Evolutionary conservation across 345 rosid species (phyloP).

Genomic region (Melaleuca quinquenervia): DNA sequence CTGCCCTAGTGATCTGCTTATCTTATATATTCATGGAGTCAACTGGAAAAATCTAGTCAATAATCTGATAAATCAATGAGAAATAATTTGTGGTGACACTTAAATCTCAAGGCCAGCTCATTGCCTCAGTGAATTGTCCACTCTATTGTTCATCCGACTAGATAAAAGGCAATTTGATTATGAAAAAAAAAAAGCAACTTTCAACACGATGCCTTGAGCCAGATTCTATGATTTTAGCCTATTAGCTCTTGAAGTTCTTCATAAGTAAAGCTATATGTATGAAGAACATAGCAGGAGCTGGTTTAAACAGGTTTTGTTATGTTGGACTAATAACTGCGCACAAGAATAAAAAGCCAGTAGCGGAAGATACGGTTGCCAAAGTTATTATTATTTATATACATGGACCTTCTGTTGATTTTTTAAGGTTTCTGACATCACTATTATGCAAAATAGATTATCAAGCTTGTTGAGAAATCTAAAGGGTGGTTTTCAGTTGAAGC

Average conservation of each 20-base stretch:
- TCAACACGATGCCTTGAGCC: background rate
- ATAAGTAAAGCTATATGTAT: background rate
- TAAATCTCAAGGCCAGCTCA: background rate
- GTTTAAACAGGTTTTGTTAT: conserved; percentile 88
- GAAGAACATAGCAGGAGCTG: conserved; percentile 50
- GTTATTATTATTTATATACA: conserved; percentile 10
- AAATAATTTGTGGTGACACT: background rate
- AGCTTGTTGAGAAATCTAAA: conserved; percentile 76
- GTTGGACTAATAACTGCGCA: conserved; percentile 89
- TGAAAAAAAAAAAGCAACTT: background rate
- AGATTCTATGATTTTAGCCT: background rate
- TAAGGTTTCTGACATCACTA: background rate
- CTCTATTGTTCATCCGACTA: background rate
- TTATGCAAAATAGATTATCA: conserved; percentile 50
- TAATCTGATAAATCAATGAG: background rate
- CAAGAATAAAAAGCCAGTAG: conserved; percentile 54
- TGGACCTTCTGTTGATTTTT: background rate
- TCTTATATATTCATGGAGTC: background rate
- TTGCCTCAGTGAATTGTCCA: background rate
- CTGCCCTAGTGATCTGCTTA: background rate
- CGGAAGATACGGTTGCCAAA: conserved; percentile 57
- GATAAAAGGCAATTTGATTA: background rate
- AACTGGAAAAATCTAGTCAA: background rate
- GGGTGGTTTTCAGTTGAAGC: conserved; percentile 81
- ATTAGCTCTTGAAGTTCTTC: background rate